These are phyloP conservation scores for Phytophthora citrophthora DNA, from an alignment of 352 stramenopile genomes.

Conservation along the genomic window DNA sequence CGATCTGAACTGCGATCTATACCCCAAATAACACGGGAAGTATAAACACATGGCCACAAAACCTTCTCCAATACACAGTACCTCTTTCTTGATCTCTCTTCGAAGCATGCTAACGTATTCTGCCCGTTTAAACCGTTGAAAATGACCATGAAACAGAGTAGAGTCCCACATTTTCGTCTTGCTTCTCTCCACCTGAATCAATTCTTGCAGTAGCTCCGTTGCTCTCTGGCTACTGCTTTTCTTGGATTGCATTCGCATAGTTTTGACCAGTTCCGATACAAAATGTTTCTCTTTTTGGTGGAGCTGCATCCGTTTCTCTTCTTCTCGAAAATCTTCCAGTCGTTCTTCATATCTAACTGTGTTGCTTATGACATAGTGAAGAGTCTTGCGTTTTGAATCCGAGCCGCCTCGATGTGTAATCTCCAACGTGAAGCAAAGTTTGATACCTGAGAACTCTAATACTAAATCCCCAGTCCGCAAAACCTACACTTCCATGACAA, in stretches of 20 bases:
- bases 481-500: conserved; percentile 12
- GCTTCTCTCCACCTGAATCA: conserved; percentile 68
- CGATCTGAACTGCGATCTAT: conserved; percentile 69
- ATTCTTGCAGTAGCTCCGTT: conserved; percentile 64
- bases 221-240: conserved; percentile 61
- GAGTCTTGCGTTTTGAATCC: conserved; percentile 15
- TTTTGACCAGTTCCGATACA: conserved; percentile 78
- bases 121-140: conserved; percentile 64
- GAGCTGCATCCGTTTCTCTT: conserved; percentile 50
- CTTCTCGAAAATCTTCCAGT: conserved; percentile 69
- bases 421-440: conserved; percentile 71
- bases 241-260: conserved; percentile 68
- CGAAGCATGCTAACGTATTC: conserved; percentile 72
- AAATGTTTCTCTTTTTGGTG: conserved; percentile 72
- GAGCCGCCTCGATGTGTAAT: conserved; percentile 27
- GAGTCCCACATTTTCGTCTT: conserved; percentile 71
- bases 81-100: conserved; percentile 78
- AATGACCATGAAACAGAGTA: conserved; percentile 66
- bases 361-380: conserved; percentile 20
- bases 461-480: conserved; percentile 32
- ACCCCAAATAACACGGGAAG: neutral
- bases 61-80: conserved; percentile 14
- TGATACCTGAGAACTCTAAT: conserved; percentile 69
- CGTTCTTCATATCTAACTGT: conserved; percentile 49
- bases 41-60: neutral